Evolutionary conservation across 1,284 basidiomycete species (phyloP), one percentile per base, ranked within the genome.

Genomic region (Butyriboletus pseudospeciosus): DNA sequence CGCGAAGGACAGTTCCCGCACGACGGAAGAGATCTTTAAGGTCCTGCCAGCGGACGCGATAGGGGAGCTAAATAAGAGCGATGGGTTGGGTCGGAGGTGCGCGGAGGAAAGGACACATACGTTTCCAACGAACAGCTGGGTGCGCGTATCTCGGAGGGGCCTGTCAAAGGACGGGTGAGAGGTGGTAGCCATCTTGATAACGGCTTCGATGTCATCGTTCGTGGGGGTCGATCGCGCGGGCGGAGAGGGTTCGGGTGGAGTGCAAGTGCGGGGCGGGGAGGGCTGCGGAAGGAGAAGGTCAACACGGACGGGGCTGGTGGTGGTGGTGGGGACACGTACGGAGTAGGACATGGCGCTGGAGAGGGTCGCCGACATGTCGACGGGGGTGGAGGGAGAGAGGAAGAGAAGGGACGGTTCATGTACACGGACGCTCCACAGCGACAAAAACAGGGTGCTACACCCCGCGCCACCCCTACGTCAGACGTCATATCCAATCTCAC

Each of bases 21-120:
- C 92, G 89, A 48, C 96, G 86, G 72, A 98, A 98, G 47, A 98
- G 83, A 71, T 98, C 96, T 68, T 99, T 98, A 61, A 99, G 83
- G 73, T 99, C 96, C 74, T 99, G 96, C 96, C 96, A 99, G 47
- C 93, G 93, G 42, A 94, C 94, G 71, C 94, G 92, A 67, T 92
- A 92, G 0, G 95, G 96, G 37, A 97, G 76, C 94, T 97, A 64
- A 8, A 32, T 0, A 6, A 20, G 17, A 26, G 7, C 23, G 34
- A 23, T 32, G 10, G 10, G 30, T 26, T 25, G 14, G 5, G 16
- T 13, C 23, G 6, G 35, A 9, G 2, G 42, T 7, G 37, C 0
- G 12, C 17, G 36, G 48, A 23, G 10, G 42, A 17, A 20, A 28
- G 32, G 47, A 20, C 6, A 76, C 87, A 64, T 67, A 94, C 92